Evolutionary conservation across 1,139 yeast genomes (phyloP), one percentile per base, ranked within the genome.

Genomic region (Lodderomyces jiufengensis): DNA sequence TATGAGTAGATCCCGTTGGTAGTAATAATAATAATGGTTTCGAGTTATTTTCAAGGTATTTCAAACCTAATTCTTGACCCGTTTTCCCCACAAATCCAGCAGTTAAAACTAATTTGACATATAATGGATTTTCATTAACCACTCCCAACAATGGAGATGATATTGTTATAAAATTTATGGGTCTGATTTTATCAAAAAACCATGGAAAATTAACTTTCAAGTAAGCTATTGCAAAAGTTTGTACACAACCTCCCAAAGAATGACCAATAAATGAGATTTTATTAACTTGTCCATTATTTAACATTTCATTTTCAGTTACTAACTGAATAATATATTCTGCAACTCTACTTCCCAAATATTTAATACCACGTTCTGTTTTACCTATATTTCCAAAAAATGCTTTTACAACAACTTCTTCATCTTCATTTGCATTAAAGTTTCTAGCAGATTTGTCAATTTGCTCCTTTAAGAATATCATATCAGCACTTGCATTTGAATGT

Each of bases 61-160:
- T 61, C 34, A 94, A 66, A 0, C 95, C 94, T 43, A 92, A 61
- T 52, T 92, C 99, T 49, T 85, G 92, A 0, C 99, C 99, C 0
- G 97, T 84, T 50, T 80, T 82, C 0, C 98, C 99, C 3, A 87
- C 92, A 33, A 90, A 72, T 0, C 99, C 98, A 28, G 88, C 81
- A 56, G 83, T 84, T 13, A 92, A 66, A 0, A 94, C 94, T 38
- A 88, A 63, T 51, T 86, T 87, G 20, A 94, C 83, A 54, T 84
- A 88, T 2, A 80, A 77, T 0, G 98, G 97, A 52, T 88, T 90
- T 51, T 90, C 97, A 34, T 84, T 76, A 12, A 73, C 71, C 2
- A 90, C 79, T 0, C 98, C 99, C 11, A 94, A 62, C 45, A 90
- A 63, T 0, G 99, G 99, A 0, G 95, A 75, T 0, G 98, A 96